These are phyloP conservation scores for Didymella pinodella DNA, from an alignment of 2,329 filamentous ascomycete species.

Conservation along the genomic window DNA sequence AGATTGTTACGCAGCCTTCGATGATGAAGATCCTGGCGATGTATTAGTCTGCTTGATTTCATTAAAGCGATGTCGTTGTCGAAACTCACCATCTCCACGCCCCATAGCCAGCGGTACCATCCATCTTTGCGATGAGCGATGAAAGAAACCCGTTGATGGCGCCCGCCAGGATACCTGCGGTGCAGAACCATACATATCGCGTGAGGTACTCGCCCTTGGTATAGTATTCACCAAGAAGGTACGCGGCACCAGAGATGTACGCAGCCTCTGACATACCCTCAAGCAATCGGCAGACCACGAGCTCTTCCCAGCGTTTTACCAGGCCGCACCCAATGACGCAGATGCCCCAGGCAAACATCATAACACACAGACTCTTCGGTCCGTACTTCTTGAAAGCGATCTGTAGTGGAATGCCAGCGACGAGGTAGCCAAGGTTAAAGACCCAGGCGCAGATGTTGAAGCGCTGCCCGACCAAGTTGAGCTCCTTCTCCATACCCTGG, in stretches of 20 bases:
- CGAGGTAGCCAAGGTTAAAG: constrained; percentile 51
- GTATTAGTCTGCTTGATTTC: background rate
- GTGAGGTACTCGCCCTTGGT: constrained; percentile 62
- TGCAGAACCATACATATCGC: constrained; percentile 61
- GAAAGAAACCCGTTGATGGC: constrained; percentile 64
- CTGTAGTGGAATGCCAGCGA: constrained; percentile 46
- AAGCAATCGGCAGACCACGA: constrained; percentile 41
- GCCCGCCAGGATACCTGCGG: constrained; percentile 61
- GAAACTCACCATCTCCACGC: constrained; percentile 43
- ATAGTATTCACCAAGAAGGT: constrained; percentile 53
- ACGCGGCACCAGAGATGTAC: constrained; percentile 40
- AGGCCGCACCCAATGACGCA: constrained; percentile 44
- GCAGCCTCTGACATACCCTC: constrained; percentile 45
- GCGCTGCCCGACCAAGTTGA: constrained; percentile 45
- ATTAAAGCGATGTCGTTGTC: background rate
- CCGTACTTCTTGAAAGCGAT: constrained; percentile 47
- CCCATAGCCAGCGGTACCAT: constrained; percentile 33
- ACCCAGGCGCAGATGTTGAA: constrained; percentile 51
- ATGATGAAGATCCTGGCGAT: constrained; percentile 65
- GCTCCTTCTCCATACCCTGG: constrained; percentile 46
- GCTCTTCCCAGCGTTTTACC: constrained; percentile 37
- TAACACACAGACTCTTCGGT: constrained; percentile 43
- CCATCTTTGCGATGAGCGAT: constrained; percentile 51
- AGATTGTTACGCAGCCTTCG: constrained; percentile 63
- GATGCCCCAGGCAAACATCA: constrained; percentile 49